Conservation (phyloP, 768 basidiomycete genomes). For the Russula vinacea region DNA sequence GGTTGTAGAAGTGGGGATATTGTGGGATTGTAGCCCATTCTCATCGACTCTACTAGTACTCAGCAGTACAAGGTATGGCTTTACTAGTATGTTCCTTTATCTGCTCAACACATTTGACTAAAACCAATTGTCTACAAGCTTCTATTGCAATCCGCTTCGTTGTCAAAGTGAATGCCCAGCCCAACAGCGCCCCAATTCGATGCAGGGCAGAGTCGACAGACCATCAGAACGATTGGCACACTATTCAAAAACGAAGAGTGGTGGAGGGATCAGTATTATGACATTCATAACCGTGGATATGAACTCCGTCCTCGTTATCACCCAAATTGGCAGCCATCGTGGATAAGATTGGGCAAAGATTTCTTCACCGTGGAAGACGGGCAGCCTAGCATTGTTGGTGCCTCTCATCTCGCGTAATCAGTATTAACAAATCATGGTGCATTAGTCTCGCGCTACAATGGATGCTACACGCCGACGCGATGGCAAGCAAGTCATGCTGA, state of each 20-base stretch:
- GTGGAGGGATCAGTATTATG: slow-evolving; percentile 20
- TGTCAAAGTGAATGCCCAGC: neutral
- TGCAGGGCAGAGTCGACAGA: too few relatives aligned
- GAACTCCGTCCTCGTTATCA: slow-evolving; percentile 23
- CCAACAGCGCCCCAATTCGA: neutral
- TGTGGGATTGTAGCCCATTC: neutral
- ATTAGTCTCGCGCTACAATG: slow-evolving; percentile 18
- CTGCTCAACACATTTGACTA: neutral
- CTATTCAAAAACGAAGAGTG: slow-evolving; percentile 19
- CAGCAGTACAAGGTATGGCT: neutral
- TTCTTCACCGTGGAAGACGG: slow-evolving; percentile 22
- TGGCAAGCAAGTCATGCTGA: slow-evolving; percentile 29
- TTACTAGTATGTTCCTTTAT: neutral
- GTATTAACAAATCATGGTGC: neutral
- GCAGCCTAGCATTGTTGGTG: slow-evolving; percentile 13
- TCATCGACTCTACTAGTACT: neutral
- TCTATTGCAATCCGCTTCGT: neutral
- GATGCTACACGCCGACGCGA: slow-evolving; percentile 30
- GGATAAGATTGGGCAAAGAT: slow-evolving; percentile 7
- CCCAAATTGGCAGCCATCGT: slow-evolving; percentile 24
- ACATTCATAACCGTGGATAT: slow-evolving; percentile 11
- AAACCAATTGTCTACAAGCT: neutral
- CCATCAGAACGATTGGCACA: slow-evolving; percentile 5
- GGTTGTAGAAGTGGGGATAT: neutral
- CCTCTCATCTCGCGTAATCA: neutral